phyloP scores from a whole-genome alignment of 345 rosid species.

The Hibiscus mutabilis region DNA sequence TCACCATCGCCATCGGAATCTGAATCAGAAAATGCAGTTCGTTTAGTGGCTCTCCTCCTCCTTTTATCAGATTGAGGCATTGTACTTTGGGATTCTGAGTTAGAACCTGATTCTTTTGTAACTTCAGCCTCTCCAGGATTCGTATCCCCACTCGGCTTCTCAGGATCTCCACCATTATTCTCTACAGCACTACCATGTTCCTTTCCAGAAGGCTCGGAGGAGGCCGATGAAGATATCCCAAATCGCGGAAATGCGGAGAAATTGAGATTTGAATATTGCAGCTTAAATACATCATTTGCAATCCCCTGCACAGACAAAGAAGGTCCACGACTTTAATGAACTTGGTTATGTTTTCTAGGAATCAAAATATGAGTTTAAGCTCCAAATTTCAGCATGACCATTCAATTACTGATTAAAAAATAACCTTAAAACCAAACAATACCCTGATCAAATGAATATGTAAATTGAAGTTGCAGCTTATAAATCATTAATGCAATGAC shows the following conservation, averaged over 20 bases:
- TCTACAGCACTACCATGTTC: slow-evolving; percentile 27
- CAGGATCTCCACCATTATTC: slow-evolving; percentile 15
- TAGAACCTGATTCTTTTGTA: slow-evolving; percentile 36
- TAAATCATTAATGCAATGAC: neutral
- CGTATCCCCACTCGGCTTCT: slow-evolving; percentile 17
- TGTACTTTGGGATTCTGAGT: slow-evolving; percentile 20
- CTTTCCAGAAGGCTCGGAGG: slow-evolving; percentile 42
- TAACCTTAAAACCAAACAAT: neutral
- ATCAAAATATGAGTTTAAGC: neutral
- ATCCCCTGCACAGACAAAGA: neutral
- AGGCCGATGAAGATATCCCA: slow-evolving; percentile 60
- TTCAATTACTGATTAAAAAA: neutral
- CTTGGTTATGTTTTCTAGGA: neutral
- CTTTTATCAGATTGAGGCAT: slow-evolving; percentile 26
- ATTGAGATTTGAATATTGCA: neutral
- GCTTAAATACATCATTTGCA: neutral
- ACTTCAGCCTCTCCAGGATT: slow-evolving; percentile 19
- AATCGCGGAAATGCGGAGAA: neutral
- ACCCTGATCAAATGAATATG: neutral
- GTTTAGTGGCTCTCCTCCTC: slow-evolving; percentile 36
- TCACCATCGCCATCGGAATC: slow-evolving; percentile 58
- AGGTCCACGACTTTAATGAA: neutral
- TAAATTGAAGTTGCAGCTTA: neutral
- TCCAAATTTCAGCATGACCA: neutral
- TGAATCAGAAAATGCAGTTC: slow-evolving; percentile 44